Percentiles rank a stretch among this genome's conserved stretches.
These are phyloP conservation scores for Shiraia bambusicola DNA, from an alignment of 2,329 filamentous ascomycete genomes.

Conservation along the genomic window DNA sequence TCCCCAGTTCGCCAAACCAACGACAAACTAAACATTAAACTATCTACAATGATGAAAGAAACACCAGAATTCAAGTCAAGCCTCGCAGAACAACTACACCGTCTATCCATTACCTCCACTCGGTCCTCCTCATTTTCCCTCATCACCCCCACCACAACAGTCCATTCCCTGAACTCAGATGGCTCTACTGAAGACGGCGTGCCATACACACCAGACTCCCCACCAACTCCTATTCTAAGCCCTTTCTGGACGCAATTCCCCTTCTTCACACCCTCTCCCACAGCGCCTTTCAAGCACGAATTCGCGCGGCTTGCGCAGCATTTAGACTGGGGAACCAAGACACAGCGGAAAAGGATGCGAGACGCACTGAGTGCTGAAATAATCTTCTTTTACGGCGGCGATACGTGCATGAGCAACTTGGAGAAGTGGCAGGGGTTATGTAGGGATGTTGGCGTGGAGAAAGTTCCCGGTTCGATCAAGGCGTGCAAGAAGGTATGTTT, in stretches of 20 bases:
- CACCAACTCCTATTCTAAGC: conserved; percentile 2
- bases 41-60: neutral
- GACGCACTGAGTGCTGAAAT: conserved; percentile 24
- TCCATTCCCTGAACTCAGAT: conserved; percentile 15
- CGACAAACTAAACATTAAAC: too few species aligned
- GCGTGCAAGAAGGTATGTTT: conserved; percentile 29
- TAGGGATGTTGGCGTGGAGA: conserved; percentile 21
- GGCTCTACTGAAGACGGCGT: conserved; percentile 11
- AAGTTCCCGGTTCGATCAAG: conserved; percentile 20
- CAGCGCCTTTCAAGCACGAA: conserved; percentile 19
- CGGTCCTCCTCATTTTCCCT: conserved; percentile 16
- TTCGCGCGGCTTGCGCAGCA: conserved; percentile 20
- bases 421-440: conserved; percentile 31
- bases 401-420: conserved; percentile 12
- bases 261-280: conserved; percentile 17
- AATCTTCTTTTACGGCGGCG: conserved; percentile 18
- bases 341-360: conserved; percentile 4
- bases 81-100: conserved; percentile 11
- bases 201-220: neutral
- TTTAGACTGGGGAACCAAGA: conserved; percentile 8
- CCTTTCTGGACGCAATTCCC: conserved; percentile 20
- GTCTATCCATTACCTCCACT: conserved; percentile 17
- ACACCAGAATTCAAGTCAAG: neutral
- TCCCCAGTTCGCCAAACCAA: too few species aligned
- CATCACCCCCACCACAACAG: conserved; percentile 15